These are phyloP conservation scores for Fusarium clavum DNA, from an alignment of 2,329 filamentous ascomycete genomes.

Conservation along the genomic window DNA sequence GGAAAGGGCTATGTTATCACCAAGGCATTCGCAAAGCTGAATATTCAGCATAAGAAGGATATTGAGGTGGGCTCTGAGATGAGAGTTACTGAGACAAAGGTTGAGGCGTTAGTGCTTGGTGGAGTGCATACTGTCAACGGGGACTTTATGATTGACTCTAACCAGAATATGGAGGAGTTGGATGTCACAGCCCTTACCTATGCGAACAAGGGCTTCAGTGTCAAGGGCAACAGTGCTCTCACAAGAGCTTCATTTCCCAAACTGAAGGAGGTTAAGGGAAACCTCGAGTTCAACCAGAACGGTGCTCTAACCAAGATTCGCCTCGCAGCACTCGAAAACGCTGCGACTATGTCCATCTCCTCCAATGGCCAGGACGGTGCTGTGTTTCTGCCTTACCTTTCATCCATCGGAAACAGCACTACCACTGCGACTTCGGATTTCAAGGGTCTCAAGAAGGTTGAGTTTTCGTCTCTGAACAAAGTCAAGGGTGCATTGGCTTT, in stretches of 20 bases:
- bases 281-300: slow-evolving; percentile 44
- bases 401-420: slow-evolving; percentile 41
- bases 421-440: slow-evolving; percentile 44
- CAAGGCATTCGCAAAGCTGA: slow-evolving; percentile 35
- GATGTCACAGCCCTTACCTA: slow-evolving; percentile 32
- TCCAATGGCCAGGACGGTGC: slow-evolving; percentile 37
- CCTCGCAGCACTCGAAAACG: slow-evolving; percentile 41
- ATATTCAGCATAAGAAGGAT: slow-evolving; percentile 36
- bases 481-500: slow-evolving; percentile 44
- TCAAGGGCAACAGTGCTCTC: slow-evolving; percentile 41
- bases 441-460: slow-evolving; percentile 28
- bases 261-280: slow-evolving; percentile 42
- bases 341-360: slow-evolving; percentile 44
- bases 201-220: slow-evolving; percentile 39
- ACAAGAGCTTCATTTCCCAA: slow-evolving; percentile 38
- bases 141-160: slow-evolving; percentile 45
- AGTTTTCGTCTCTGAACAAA: slow-evolving; percentile 41
- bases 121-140: slow-evolving; percentile 43
- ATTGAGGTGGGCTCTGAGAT: slow-evolving; percentile 39
- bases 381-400: slow-evolving; percentile 38
- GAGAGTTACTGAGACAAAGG: slow-evolving; percentile 40
- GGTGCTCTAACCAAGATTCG: slow-evolving; percentile 31
- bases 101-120: slow-evolving; percentile 34
- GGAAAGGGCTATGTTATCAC: slow-evolving; percentile 43
- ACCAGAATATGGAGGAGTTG: slow-evolving; percentile 36